Evolutionary conservation across 768 basidiomycete genomes (phyloP).

Genomic region (Lepiota venenata): DNA sequence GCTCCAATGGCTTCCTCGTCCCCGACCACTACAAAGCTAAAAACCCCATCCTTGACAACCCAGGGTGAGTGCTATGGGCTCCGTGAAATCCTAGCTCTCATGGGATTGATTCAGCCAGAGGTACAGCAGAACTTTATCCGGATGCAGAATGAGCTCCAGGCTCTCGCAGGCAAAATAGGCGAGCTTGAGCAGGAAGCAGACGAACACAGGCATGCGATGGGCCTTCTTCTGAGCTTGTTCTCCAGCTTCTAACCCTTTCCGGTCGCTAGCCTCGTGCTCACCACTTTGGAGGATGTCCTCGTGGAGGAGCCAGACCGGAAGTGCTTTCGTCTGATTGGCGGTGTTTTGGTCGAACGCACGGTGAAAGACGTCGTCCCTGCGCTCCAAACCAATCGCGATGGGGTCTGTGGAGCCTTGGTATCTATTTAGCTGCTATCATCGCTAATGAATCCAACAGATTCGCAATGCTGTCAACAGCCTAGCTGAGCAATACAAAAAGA

Average conservation of each 20-base stretch:
- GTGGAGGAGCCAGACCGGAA: constrained; percentile 85
- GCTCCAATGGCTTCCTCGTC: constrained; percentile 41
- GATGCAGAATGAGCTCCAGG: constrained; percentile 85
- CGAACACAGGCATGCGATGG: constrained; percentile 75
- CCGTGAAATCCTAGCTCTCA: constrained; percentile 22
- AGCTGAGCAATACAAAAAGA: constrained; percentile 83
- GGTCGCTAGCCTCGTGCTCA: constrained; percentile 71
- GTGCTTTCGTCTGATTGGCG: constrained; percentile 96
- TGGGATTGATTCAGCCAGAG: constrained; percentile 60
- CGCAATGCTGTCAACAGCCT: constrained; percentile 74
- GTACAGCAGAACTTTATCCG: constrained; percentile 80
- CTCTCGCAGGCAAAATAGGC: constrained; percentile 91
- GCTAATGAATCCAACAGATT: constrained; percentile 51
- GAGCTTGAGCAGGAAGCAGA: constrained; percentile 96
- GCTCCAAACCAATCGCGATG: constrained; percentile 84
- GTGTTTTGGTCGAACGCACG: constrained; percentile 92
- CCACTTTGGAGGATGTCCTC: constrained; percentile 80
- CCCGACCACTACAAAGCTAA: constrained; percentile 54
- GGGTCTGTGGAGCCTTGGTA: constrained; percentile 46
- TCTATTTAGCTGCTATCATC: constrained; percentile 7
- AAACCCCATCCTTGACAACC: constrained; percentile 55
- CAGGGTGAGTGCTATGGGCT: constrained; percentile 54
- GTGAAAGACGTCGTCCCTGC: constrained; percentile 93
- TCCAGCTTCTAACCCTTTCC: constrained; percentile 4
- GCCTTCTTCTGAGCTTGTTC: background rate